Conservation (phyloP, 2,329 filamentous ascomycete species). For the Xylaria sp. region DNA sequence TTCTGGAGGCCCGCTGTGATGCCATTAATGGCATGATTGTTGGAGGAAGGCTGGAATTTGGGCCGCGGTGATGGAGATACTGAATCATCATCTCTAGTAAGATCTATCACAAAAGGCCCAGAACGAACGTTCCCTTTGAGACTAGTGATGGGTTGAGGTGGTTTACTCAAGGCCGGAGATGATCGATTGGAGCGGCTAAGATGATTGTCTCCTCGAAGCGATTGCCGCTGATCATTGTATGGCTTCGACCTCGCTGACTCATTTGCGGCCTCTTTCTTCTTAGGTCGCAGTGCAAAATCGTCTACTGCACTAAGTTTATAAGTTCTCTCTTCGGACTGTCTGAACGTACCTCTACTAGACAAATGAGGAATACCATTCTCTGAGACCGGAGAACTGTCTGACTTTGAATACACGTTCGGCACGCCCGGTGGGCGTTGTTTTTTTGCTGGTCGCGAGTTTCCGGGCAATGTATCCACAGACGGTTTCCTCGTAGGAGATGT, state of each 20-base stretch:
- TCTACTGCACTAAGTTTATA: conserved; percentile 38
- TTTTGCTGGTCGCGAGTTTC: conserved; percentile 37
- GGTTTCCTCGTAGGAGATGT: conserved; percentile 28
- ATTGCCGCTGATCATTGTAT: conserved; percentile 28
- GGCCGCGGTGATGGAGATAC: conserved; percentile 10
- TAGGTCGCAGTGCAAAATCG: conserved; percentile 44
- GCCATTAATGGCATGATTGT: conserved; percentile 16
- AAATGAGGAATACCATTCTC: conserved; percentile 29
- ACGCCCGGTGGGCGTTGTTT: conserved; percentile 34
- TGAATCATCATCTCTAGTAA: conserved; percentile 39
- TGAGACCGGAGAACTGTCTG: conserved; percentile 26
- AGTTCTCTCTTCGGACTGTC: conserved; percentile 31
- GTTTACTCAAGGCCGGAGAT: conserved; percentile 9
- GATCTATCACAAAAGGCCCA: conserved; percentile 38
- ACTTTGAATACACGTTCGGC: conserved; percentile 23
- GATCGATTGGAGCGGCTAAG: conserved; percentile 22
- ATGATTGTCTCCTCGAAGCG: conserved; percentile 21
- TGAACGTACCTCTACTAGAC: conserved; percentile 32
- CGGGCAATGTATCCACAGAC: conserved; percentile 21
- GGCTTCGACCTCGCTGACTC: conserved; percentile 25
- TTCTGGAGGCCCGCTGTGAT: conserved; percentile 10
- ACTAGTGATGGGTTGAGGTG: conserved; percentile 7
- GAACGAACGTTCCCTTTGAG: conserved; percentile 12
- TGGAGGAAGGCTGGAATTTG: conserved; percentile 8
- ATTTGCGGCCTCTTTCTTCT: conserved; percentile 34